Conservation (phyloP, 2,329 filamentous ascomycete genomes). For the Hymenoscyphus occultus region DNA sequence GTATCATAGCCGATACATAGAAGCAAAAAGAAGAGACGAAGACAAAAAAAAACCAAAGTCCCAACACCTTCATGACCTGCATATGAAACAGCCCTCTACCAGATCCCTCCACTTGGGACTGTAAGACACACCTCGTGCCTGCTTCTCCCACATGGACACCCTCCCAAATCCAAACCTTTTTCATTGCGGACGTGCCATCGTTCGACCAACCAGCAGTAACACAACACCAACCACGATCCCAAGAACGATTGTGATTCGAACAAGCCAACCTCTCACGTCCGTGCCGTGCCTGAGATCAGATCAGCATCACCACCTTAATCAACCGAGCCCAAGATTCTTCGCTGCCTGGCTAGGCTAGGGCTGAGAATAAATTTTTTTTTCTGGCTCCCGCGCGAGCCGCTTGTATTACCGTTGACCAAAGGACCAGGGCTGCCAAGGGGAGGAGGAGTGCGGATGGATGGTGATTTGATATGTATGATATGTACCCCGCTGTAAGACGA, state of each 20-base stretch:
- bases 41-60: background rate
- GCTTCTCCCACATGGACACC: background rate
- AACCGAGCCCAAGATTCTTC: background rate
- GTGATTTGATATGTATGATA: background rate
- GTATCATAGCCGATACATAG: background rate
- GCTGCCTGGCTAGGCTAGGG: background rate
- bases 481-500: constrained; percentile 4
- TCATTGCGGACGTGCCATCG: background rate
- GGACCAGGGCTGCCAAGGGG: background rate
- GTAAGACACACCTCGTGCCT: constrained; percentile 10
- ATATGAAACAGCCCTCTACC: background rate
- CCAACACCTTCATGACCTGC: constrained; percentile 3
- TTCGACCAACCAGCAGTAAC: background rate
- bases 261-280: background rate
- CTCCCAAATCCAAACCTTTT: background rate
- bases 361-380: background rate
- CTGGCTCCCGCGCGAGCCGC: constrained; percentile 1
- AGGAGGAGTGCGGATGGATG: background rate
- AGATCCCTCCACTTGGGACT: background rate
- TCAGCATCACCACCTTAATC: background rate
- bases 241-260: background rate
- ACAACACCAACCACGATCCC: background rate
- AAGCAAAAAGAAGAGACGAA: background rate
- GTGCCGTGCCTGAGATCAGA: background rate
- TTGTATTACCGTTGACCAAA: constrained; percentile 2